These are phyloP conservation scores for Nannizziopsis barbatae DNA, from an alignment of 2,329 filamentous ascomycete genomes.

Conservation along the genomic window DNA sequence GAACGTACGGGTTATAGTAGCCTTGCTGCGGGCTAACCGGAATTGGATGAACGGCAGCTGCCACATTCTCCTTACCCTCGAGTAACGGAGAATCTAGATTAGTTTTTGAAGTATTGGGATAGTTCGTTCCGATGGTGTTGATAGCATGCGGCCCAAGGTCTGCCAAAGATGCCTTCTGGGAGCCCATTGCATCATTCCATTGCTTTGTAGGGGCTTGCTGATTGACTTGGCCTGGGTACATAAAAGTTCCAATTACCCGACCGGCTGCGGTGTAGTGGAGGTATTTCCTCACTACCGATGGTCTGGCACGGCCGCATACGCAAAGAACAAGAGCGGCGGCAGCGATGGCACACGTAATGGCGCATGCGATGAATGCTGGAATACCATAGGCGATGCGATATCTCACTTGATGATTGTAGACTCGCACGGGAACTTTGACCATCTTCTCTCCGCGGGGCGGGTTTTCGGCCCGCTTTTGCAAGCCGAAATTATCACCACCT, in stretches of 20 bases:
- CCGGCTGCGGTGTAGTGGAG: constrained; percentile 14
- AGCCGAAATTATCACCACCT: neutral
- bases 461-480: constrained; percentile 23
- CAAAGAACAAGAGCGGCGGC: constrained; percentile 22
- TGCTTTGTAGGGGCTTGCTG: constrained; percentile 11
- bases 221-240: constrained; percentile 13
- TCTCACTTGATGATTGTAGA: constrained; percentile 10
- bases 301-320: constrained; percentile 19
- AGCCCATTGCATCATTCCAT: constrained; percentile 12
- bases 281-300: constrained; percentile 12
- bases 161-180: constrained; percentile 9
- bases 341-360: constrained; percentile 15
- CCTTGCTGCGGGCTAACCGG: constrained; percentile 1
- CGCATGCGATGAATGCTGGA: constrained; percentile 39
- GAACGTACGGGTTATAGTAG: constrained; percentile 2
- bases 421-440: constrained; percentile 22
- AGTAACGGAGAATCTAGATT: constrained; percentile 17
- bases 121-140: constrained; percentile 9
- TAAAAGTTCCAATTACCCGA: constrained; percentile 14
- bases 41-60: neutral
- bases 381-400: constrained; percentile 19
- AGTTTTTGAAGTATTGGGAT: constrained; percentile 8
- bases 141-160: constrained; percentile 7
- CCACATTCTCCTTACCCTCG: constrained; percentile 8
- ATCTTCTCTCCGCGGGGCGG: constrained; percentile 27